Base-by-base conservation (phyloP, 306 rosid genomes). In the Vigna trinervia region DNA sequence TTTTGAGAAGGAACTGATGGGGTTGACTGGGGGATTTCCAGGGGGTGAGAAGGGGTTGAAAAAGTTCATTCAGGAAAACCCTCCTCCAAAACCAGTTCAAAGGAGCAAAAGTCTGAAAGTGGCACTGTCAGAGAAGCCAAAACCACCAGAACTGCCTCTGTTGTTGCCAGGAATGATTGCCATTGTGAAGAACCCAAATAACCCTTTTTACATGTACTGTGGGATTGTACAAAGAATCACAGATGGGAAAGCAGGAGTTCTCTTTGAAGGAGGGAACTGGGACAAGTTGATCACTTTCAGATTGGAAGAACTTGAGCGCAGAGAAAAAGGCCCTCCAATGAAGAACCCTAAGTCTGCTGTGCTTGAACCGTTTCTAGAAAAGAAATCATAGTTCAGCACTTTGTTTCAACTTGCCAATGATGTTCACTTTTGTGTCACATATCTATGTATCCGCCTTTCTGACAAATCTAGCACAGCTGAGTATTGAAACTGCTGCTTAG, bases 291-390 rank as follows among this genome's bases (percentile, higher is more conserved):
- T 92, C 58, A 89, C 99, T 5, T 90, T 95, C 38, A 80, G 96
- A 54, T 78, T 95, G 76, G 96, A 91, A 3, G 99, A 92, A 88
- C 83, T 90, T 7, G 86, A 90, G 79, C 91, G 97, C 76, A 88
- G 99, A 77, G 99, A 92, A 62, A 92, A 95, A 78, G 97, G 97
- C 5, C 97, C 97, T 73, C 99, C 97, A 0, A 87, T 88, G 88
- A 95, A 90, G 85, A 95, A 92, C 20, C 98, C 98, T 6, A 73
- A 22, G 73, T 83, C 83, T 5, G 46, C 45, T 73, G 82, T 82
- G 62, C 96, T 95, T 15, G 98, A 95, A 76, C 92, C 93, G 10
- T 74, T 88, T 19, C 90, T 95, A 46, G 73, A 71, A 70, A 84
- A 80, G 75, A 88, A 87, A 78, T 57, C 86, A 14, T 62, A 86